These are phyloP conservation scores for Hyphochytrium catenoides DNA, from an alignment of 352 stramenopile species.

Conservation along the genomic window DNA sequence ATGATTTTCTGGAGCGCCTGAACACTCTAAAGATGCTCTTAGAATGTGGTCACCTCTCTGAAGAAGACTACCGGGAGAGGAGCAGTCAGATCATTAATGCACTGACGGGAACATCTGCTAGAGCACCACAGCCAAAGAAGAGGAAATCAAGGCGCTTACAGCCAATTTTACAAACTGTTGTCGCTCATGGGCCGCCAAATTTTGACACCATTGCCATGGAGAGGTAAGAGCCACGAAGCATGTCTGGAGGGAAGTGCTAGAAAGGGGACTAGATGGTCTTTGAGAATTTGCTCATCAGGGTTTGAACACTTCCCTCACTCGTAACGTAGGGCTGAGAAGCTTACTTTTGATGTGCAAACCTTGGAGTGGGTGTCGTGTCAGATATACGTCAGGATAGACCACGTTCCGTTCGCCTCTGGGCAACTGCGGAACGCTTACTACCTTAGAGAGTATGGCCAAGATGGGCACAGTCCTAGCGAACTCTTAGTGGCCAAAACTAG, in stretches of 20 bases:
- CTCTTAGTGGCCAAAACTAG: constrained; percentile 45
- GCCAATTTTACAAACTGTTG: constrained; percentile 46
- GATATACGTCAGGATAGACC: constrained; percentile 31
- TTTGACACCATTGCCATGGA: constrained; percentile 28
- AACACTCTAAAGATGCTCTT: constrained; percentile 54
- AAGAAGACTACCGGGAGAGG: constrained; percentile 39
- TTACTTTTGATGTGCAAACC: constrained; percentile 52
- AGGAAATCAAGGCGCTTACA: constrained; percentile 12
- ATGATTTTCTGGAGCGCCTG: too few species aligned
- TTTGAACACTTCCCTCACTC: too few species aligned
- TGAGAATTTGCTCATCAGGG: too few species aligned
- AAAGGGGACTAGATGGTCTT: too few species aligned
- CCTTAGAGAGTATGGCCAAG: constrained; percentile 14
- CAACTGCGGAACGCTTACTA: constrained; percentile 52
- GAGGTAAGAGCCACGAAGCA: too few species aligned
- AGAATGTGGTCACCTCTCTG: constrained; percentile 39
- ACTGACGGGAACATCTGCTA: constrained; percentile 31
- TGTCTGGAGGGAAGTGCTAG: too few species aligned
- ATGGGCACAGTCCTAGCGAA: constrained; percentile 8
- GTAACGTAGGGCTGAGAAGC: constrained; percentile 44
- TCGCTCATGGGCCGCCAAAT: constrained; percentile 37
- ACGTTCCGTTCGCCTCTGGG: constrained; percentile 48
- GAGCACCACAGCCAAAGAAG: constrained; percentile 7
- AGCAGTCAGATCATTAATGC: constrained; percentile 66
- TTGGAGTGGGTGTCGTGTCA: constrained; percentile 34